Percentiles rank a stretch among this genome's conserved stretches.
These are phyloP conservation scores for Solanum ahanhuiri DNA, from an alignment of 257 asterid genomes.

Conservation along the genomic window DNA sequence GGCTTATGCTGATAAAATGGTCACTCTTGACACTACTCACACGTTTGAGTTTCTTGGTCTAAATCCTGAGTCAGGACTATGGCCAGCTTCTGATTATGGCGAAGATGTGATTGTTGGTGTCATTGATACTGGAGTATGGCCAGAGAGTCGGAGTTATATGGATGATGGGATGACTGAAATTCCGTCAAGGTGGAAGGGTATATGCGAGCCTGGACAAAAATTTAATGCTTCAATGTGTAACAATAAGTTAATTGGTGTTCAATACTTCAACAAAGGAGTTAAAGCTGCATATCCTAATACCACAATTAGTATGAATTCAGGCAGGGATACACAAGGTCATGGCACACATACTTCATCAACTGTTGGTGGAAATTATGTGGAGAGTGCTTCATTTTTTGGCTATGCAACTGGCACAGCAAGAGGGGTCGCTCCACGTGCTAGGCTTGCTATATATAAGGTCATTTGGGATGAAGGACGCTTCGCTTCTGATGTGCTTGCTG, in stretches of 20 bases:
- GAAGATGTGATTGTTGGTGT: constrained; percentile 46
- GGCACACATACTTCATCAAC: constrained; percentile 43
- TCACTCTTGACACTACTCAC: constrained; percentile 42
- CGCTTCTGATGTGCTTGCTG: constrained; percentile 47
- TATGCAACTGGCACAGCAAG: constrained; percentile 40
- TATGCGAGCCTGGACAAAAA: constrained; percentile 31
- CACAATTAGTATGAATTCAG: constrained; percentile 33
- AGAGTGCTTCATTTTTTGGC: constrained; percentile 29
- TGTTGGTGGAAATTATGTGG: constrained; percentile 39
- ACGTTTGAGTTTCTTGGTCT: constrained; percentile 35
- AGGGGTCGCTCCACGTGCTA: constrained; percentile 41
- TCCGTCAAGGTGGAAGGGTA: constrained; percentile 51
- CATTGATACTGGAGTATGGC: constrained; percentile 49
- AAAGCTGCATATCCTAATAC: constrained; percentile 18
- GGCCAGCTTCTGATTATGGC: constrained; percentile 51
- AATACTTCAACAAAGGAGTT: constrained; percentile 36
- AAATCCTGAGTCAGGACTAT: constrained; percentile 30
- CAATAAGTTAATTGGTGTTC: constrained; percentile 41
- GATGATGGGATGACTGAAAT: constrained; percentile 38
- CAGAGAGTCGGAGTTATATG: constrained; percentile 47
- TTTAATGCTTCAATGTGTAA: constrained; percentile 44
- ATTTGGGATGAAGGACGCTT: constrained; percentile 32
- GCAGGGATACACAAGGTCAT: constrained; percentile 32
- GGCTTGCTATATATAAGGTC: constrained; percentile 45
- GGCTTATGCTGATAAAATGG: constrained; percentile 21